These are phyloP conservation scores for Pichia pseudocactophila DNA, from an alignment of 805 yeast genomes.

Conservation along the genomic window DNA sequence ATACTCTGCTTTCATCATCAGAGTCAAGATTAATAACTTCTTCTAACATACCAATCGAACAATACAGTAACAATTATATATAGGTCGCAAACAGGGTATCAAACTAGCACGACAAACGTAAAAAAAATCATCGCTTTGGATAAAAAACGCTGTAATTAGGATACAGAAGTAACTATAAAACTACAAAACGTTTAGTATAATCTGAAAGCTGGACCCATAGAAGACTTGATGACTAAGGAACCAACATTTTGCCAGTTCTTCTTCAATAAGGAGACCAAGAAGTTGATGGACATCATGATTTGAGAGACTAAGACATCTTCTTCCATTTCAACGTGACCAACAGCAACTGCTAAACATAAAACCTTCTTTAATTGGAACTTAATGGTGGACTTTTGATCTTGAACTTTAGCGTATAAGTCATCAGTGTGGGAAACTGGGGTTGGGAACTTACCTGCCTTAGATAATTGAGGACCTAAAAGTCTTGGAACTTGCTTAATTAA, in stretches of 20 bases:
- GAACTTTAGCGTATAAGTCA: slow-evolving; percentile 91
- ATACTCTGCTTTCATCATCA: slow-evolving; percentile 3
- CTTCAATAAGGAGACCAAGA: slow-evolving; percentile 97
- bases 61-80: too few relatives aligned
- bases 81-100: too few relatives aligned
- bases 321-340: slow-evolving; percentile 99
- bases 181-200: slow-evolving; percentile 62
- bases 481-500: slow-evolving; percentile 99
- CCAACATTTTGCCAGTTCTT: slow-evolving; percentile 99
- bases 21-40: slow-evolving; percentile 11
- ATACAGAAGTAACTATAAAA: background rate
- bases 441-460: slow-evolving; percentile 99
- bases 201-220: slow-evolving; percentile 99
- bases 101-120: background rate
- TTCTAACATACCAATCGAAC: background rate
- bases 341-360: slow-evolving; percentile 98
- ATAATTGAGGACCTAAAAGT: slow-evolving; percentile 99
- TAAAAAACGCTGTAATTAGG: background rate
- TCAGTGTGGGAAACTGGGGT: slow-evolving; percentile 99
- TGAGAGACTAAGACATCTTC: slow-evolving; percentile 94
- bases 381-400: slow-evolving; percentile 98
- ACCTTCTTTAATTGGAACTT: slow-evolving; percentile 99
- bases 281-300: slow-evolving; percentile 97
- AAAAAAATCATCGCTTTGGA: background rate
- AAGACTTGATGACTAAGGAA: slow-evolving; percentile 95